Base-by-base conservation (phyloP, 768 basidiomycete species). In the Amanita jacksonii region DNA sequence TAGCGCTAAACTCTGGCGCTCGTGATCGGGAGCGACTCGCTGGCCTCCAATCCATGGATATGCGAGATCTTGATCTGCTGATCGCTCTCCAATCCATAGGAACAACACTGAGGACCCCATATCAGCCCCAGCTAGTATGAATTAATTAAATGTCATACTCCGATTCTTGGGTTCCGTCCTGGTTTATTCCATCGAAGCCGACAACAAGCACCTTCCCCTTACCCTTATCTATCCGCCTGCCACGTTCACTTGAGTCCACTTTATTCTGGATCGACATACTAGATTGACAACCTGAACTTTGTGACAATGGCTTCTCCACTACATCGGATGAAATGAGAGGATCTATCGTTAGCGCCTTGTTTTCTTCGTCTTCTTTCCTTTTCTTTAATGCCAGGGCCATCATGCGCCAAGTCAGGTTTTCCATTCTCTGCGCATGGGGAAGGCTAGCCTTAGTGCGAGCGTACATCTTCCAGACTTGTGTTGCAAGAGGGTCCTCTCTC, bases 351-450 rank as follows among this genome's bases (percentile, higher is more conserved):
- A 22, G 32, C 22, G n/a, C 13, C 30, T 54, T 56, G 48, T 63
- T 64, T 48, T 76, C 69, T 44, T 83, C 81, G 16, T 83, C 80
- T 34, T 85, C 83, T 63, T 81, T 80, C 67, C 83, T 82, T 74
- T 86, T 94, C 70, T 85, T 84, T 45, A 99, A 66, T 9, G 87
- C 89, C 58, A 99, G 68, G 19, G 92, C 85, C 93, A 97, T 97
- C 91, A 98, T 88, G 47, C 96, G 68, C 94, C 94, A 97, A 1
- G 93, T 96, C 43, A 98, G 62, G 58, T 97, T 98, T 67, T 98
- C 96, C 89, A 99, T 92, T 56, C 93, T 69, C 63, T 92, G 88
- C 0, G 86, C 89, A 57, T 94, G 89, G 23, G 93, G 91, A 45
- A 94, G 64, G 24, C 73, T 76, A n/a, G 84, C 85, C 64, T 91